Evolutionary conservation across 208 protist genomes (phyloP), one percentile per base, ranked within the genome.

Genomic region (Wallacemonas sp.): DNA sequence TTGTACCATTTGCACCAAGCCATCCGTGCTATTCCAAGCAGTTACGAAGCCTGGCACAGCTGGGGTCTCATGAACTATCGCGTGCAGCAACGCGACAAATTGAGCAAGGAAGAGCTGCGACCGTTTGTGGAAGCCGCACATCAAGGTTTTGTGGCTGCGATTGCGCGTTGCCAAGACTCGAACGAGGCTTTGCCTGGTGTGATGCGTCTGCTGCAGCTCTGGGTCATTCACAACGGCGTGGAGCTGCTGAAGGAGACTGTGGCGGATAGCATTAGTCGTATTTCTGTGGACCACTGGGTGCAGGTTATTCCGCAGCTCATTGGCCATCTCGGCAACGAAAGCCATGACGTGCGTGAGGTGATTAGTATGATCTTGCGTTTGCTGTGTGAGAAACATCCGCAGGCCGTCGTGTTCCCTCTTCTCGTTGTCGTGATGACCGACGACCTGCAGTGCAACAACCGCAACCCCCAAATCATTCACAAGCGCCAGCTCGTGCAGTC

Each of bases 271-370:
- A 96, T 99, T 68, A 77, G 72, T 27, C 96, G 88, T 14, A 96
- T 99, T 17, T 80, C 85, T 1, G 91, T 99, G 19, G 98, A 99
- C 70, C 99, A 98, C 56, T 99, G 99, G 99, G 88, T 99, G 15
- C 90, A 98, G 62, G 98, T 99, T 8, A 98, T 99, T 30, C 99
- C 98, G 34, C 98, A 99, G 93, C 87, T 99, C n/a, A 99, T 99
- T 68, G 98, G 98, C 26, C 91, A 98, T 64, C 95, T 99, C 56
- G 90, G 98, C 69, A 96, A 94, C 63, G 84, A 84, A 15, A 73
- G 80, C 26, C 65, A 89, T 19, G 79, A 86, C 44, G 97, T 99
- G 28, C 84, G 97, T 5, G 83, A 96, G 41, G 81, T 99, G 1
- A 91, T 99, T 42, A 86, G 97, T 66, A 88, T 98, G 66, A 90